These are phyloP conservation scores for Calonectria pauciramosa DNA, from an alignment of 2,329 filamentous ascomycete genomes.

Conservation along the genomic window DNA sequence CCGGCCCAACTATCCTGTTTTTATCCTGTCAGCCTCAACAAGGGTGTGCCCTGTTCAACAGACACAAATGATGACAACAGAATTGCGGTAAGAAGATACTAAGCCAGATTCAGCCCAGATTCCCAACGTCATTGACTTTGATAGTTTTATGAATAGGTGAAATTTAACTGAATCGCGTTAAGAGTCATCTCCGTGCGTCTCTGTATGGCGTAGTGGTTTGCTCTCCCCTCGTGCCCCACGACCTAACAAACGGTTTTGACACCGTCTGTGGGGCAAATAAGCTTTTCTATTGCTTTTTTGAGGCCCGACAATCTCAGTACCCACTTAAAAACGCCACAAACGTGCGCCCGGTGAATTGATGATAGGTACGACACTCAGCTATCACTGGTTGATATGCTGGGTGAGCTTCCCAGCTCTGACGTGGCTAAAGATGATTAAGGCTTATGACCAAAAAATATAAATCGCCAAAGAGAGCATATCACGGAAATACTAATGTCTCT, in stretches of 20 bases:
- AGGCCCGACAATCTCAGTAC: neutral
- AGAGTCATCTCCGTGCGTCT: neutral
- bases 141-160: neutral
- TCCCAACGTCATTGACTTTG: neutral
- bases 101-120: neutral
- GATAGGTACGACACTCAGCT: neutral
- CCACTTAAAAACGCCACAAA: neutral
- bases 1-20: slow-evolving; percentile 10
- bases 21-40: slow-evolving; percentile 1
- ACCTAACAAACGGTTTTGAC: neutral
- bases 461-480: neutral
- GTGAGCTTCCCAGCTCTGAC: neutral
- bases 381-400: neutral
- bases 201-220: neutral
- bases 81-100: neutral
- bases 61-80: neutral
- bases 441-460: neutral
- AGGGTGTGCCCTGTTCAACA: slow-evolving; percentile 3
- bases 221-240: neutral
- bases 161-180: neutral
- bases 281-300: neutral
- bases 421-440: neutral
- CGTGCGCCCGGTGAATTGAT: neutral
- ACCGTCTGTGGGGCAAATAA: neutral
- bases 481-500: neutral